A percentile compares a stretch with the other conserved stretches of the same genome.
Evolutionary conservation across 768 basidiomycete genomes (phyloP).

Genomic region (Lenzites betulinus): DNA sequence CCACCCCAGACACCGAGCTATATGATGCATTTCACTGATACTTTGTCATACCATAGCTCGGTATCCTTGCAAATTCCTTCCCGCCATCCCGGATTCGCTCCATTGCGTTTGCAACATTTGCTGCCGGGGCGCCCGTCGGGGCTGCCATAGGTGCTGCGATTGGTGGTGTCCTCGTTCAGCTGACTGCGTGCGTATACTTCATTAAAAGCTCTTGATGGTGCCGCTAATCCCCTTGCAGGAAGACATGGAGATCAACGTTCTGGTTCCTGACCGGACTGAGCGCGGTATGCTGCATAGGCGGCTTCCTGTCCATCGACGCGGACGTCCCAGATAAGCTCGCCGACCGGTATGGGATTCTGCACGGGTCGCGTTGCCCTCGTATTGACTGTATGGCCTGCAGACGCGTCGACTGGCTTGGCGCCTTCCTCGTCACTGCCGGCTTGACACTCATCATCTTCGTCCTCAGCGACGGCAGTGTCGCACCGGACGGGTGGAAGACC

Average conservation of each 20-base stretch:
- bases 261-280: conserved; percentile 63
- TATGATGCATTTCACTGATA: too few relatives aligned
- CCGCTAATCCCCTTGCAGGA: conserved; percentile 1
- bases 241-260: conserved; percentile 69
- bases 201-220: neutral
- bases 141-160: conserved; percentile 67
- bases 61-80: conserved; percentile 81
- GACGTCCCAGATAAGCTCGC: conserved; percentile 44
- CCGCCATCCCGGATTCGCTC: conserved; percentile 67
- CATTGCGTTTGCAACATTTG: conserved; percentile 79
- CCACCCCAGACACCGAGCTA: too few relatives aligned
- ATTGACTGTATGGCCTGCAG: conserved; percentile 11
- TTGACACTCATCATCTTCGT: conserved; percentile 74
- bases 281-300: conserved; percentile 52
- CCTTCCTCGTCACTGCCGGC: conserved; percentile 61
- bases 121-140: conserved; percentile 84
- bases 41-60: conserved; percentile 47
- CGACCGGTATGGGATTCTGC: conserved; percentile 22
- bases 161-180: conserved; percentile 73
- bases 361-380: neutral
- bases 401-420: conserved; percentile 79
- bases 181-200: conserved; percentile 35
- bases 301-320: conserved; percentile 57
- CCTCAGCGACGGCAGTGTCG: conserved; percentile 65
- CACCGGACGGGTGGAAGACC: conserved; percentile 61